Evolutionary conservation across 164 flowering plant genomes (phyloP).

Genomic region (Protea cynaroides): DNA sequence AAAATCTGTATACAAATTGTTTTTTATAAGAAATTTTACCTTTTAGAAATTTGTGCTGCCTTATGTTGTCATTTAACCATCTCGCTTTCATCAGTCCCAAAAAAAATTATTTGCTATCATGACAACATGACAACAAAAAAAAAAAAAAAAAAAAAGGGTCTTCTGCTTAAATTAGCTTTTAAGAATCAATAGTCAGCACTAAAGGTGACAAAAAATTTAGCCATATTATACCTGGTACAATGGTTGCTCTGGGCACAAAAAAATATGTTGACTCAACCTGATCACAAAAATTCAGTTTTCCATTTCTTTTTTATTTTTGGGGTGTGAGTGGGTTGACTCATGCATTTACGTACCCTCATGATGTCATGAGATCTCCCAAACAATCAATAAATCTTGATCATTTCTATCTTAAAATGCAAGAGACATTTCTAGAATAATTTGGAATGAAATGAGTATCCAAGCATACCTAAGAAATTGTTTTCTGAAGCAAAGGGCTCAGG

Average conservation of each 20-base stretch:
- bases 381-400: neutral
- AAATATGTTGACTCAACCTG: no score
- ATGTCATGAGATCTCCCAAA: neutral
- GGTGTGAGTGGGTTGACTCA: neutral
- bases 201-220: neutral
- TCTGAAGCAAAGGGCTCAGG: slow-evolving; percentile 51
- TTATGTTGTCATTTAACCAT: no score
- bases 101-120: no score
- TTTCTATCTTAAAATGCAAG: neutral
- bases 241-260: neutral
- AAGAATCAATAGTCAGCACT: neutral
- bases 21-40: no score
- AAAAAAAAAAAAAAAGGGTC: no score
- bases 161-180: no score
- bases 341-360: neutral
- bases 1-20: no score
- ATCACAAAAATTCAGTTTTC: neutral
- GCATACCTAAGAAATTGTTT: slow-evolving; percentile 50
- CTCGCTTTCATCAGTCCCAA: no score
- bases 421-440: neutral
- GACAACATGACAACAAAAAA: no score
- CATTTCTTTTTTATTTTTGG: no score
- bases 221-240: neutral
- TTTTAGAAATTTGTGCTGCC: no score
- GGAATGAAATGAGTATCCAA: neutral